Base-by-base conservation (phyloP, 2,329 filamentous ascomycete genomes). In the Botrytis pseudocinerea region DNA sequence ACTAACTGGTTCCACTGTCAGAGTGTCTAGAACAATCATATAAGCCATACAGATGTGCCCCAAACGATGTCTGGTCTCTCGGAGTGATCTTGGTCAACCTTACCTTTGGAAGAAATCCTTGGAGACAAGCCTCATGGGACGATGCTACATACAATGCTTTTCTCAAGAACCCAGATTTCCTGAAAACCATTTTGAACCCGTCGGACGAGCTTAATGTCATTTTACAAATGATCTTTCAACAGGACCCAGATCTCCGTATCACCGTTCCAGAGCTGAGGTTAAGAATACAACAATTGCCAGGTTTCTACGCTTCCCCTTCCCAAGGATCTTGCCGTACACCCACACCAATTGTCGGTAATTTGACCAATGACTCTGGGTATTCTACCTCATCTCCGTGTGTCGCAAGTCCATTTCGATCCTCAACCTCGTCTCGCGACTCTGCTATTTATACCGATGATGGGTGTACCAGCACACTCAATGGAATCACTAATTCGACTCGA, bases 11-110 rank as follows among this genome's bases (percentile, higher is more conserved):
- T 76, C 69, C 75, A 74, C 61, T 48, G 75, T 70, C 76, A 98
- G 96, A 99, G 89, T 99, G 96, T 82, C 90, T 91, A 80, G 88
- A 98, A 83, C 93, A 94, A 79, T 83, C 91, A 85, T 80, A 90
- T 88, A 88, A 89, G 86, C 83, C 92, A 83, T 99, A 99, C 83
- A 91, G 91, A 77, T 97, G 95, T 77, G 94, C 93, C 70, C 93
- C 95, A 73, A 99, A 98, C 85, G 96, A 99, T 83, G 91, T 98
- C 78, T 99, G 96, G 96, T 95, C 93, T 80, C 88, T 99, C n/a
- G 96, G 96, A 78, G 95, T 99, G 70, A 97, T 99, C 81, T 88
- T 99, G 75, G 94, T 99, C 79, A 99, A 99, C 85, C 87, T 99
- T 78, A 97, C 94, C 69, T 99, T 96, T 84, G 96, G 96, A 81